Percentiles rank a stretch among this genome's conserved stretches.
Evolutionary conservation across 108 stramenopile genomes (phyloP).

Genomic region (Schizochytrium sp.): DNA sequence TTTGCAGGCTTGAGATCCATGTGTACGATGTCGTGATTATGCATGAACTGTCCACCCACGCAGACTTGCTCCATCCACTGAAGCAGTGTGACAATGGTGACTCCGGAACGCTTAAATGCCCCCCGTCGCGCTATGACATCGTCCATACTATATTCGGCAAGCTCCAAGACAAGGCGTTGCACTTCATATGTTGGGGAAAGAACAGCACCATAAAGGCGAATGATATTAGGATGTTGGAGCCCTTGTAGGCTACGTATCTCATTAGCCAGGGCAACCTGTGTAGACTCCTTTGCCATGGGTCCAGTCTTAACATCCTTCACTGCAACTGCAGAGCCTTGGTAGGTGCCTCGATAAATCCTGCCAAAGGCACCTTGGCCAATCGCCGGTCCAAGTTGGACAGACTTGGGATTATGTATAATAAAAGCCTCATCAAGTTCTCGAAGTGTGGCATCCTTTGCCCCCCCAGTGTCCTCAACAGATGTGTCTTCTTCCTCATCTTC

Average conservation of each 20-base stretch:
- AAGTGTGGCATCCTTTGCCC: too few species aligned
- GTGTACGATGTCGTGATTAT: slow-evolving; percentile 23
- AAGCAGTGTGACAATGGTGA: slow-evolving; percentile 34
- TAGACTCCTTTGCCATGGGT: neutral
- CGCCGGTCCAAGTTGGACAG: neutral
- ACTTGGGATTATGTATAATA: neutral
- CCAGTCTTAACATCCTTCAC: slow-evolving; percentile 1
- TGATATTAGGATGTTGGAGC: slow-evolving; percentile 38
- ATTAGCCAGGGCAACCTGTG: neutral
- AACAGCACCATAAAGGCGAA: neutral
- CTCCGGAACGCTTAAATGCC: neutral
- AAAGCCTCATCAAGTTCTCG: neutral
- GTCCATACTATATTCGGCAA: neutral
- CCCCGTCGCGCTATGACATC: neutral
- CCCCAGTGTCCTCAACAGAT: neutral
- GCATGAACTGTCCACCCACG: neutral
- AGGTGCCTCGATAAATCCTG: neutral
- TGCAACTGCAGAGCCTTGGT: slow-evolving; percentile 27
- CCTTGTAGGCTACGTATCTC: slow-evolving; percentile 2
- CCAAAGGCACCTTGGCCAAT: neutral
- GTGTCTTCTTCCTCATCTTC: neutral
- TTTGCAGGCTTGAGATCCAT: slow-evolving; percentile 40
- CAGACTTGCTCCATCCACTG: slow-evolving; percentile 53
- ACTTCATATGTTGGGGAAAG: neutral
- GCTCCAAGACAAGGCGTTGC: neutral